Evolutionary conservation across 108 stramenopile species (phyloP).

Genomic region (Nannochloropsis salina): DNA sequence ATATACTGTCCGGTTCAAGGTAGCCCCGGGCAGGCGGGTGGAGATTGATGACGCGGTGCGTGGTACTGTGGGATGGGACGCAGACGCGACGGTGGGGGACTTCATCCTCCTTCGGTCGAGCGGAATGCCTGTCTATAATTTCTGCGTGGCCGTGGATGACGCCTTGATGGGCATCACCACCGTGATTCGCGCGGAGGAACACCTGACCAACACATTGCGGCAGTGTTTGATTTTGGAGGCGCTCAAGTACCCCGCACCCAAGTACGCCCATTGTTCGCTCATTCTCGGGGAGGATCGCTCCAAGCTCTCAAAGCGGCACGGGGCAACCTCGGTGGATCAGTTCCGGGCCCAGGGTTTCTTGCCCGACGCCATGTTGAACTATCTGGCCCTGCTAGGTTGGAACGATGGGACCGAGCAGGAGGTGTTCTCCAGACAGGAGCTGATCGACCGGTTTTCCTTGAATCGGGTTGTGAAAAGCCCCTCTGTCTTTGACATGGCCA

Average conservation of each 20-base stretch:
- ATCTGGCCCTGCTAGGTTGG: slow-evolving; percentile 89
- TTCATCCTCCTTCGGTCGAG: slow-evolving; percentile 85
- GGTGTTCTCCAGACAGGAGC: slow-evolving; percentile 83
- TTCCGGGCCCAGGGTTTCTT: slow-evolving; percentile 65
- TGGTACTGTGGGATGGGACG: slow-evolving; percentile 89
- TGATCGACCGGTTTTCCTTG: slow-evolving; percentile 86
- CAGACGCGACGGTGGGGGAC: slow-evolving; percentile 88
- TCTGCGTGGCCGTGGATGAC: slow-evolving; percentile 96
- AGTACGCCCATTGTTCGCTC: slow-evolving; percentile 92
- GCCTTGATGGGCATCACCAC: slow-evolving; percentile 90
- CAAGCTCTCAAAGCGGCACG: slow-evolving; percentile 91
- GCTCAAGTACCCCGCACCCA: slow-evolving; percentile 41
- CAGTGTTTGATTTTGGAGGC: slow-evolving; percentile 69
- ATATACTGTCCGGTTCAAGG: slow-evolving; percentile 84
- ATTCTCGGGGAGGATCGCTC: slow-evolving; percentile 94
- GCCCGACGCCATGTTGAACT: slow-evolving; percentile 65
- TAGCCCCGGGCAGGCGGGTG: slow-evolving; percentile 27
- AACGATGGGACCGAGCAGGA: slow-evolving; percentile 96
- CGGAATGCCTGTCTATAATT: slow-evolving; percentile 95
- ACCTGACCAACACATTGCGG: slow-evolving; percentile 88
- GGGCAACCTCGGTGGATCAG: slow-evolving; percentile 89
- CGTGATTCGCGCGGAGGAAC: slow-evolving; percentile 94
- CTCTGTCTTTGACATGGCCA: slow-evolving; percentile 90
- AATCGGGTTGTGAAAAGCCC: slow-evolving; percentile 85
- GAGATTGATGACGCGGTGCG: slow-evolving; percentile 87